These are phyloP conservation scores for Metroxylon sagu DNA, from an alignment of 176 grass and related monocot genomes.

Conservation along the genomic window DNA sequence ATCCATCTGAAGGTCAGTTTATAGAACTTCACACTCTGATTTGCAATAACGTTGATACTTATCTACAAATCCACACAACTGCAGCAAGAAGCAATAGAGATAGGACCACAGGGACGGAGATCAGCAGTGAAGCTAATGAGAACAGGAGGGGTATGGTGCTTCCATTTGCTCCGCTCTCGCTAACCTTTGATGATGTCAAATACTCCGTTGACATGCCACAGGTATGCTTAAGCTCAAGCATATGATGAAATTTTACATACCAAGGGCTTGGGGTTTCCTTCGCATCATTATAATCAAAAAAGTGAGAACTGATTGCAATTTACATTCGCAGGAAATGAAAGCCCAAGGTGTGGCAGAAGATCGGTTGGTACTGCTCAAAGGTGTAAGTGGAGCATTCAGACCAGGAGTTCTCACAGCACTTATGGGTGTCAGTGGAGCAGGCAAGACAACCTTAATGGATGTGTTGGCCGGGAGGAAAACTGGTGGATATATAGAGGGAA, in stretches of 20 bases:
- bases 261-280: no score
- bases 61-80: neutral
- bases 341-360: constrained; percentile 23
- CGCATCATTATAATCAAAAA: no score
- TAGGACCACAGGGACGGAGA: no score
- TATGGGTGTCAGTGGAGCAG: constrained; percentile 55
- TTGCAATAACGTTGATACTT: neutral
- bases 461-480: constrained; percentile 50
- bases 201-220: constrained; percentile 51
- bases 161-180: constrained; percentile 38
- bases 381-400: constrained; percentile 40
- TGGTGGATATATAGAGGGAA: constrained; percentile 46
- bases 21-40: neutral
- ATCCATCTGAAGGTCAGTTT: neutral
- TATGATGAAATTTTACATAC: no score
- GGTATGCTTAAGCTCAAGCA: constrained; percentile 4
- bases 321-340: constrained; percentile 39
- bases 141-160: constrained; percentile 34
- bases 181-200: constrained; percentile 41
- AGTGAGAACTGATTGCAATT: no score
- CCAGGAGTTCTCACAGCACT: constrained; percentile 48
- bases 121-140: no score
- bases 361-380: constrained; percentile 35
- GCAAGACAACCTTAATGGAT: constrained; percentile 61
- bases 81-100: constrained; percentile 15